Base-by-base conservation (phyloP, 352 stramenopile species). In the Peronospora belbahrii region DNA sequence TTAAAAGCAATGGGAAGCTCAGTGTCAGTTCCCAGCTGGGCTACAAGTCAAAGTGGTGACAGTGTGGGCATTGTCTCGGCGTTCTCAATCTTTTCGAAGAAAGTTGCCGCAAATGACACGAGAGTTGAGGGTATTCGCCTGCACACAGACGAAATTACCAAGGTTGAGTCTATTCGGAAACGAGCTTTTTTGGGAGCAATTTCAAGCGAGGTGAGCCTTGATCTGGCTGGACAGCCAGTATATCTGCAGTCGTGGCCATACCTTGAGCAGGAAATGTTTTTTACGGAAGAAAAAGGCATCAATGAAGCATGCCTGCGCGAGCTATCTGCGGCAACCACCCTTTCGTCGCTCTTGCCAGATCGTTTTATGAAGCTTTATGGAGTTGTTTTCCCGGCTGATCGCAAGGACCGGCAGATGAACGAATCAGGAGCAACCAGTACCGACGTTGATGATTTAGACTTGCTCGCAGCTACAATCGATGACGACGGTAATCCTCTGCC, bases 181-280 rank as follows among this genome's bases (percentile, higher is more conserved):
- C 70, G 77, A 27, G 56, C 59, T 1, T 89, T 74, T 18, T 42
- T 90, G 19, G 82, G 71, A 0, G 37, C 47, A 0, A 60, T 90
- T 9, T 69, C 62, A 9, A 42, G 46, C 5, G 51, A 70, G 9
- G 40, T 66, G 31, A 42, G 34, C 9, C 56, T 74, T 4, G 70
- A 85, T 35, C 28, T 91, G 6, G 73, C 65, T 38, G 74, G 65
- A 0, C 59, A 70, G 15, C 45, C 62, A 1, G 61, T 93, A 17
- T 89, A 87, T 52, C 35, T 94, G 22, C 73, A 90, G 51, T 73
- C 75, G 9, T 94, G 79, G 79, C 77, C 82, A 8, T 87, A 88
- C 25, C 74, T 78, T 9, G 74, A 89, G 42, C 61, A 76, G 25
- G 58, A 79, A 18, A 27, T 63, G 1, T 62, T 81, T 28, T 81